phyloP scores from a whole-genome alignment of 148 eudicot species.

The Hydrangea macrophylla region DNA sequence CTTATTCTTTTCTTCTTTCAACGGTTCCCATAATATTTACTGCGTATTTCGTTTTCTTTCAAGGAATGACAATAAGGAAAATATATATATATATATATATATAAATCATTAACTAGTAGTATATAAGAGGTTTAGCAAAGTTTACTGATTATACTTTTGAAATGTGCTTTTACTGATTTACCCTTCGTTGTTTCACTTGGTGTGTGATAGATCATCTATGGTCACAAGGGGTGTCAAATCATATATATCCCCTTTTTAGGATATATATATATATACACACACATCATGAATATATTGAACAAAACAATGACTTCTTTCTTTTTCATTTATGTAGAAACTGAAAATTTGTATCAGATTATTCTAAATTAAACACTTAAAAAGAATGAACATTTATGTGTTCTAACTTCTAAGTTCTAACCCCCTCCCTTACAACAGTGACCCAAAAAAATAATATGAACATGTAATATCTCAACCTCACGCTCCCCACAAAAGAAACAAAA shows the following conservation, averaged over 20 bases:
- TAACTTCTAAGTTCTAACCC: conserved; percentile 5
- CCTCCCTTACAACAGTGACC: background rate
- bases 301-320: background rate
- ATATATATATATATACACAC: no score
- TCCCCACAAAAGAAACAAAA: background rate
- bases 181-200: no score
- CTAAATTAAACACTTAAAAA: conserved; percentile 23
- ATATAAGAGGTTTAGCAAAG: no score
- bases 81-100: no score
- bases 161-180: no score
- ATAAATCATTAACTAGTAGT: no score
- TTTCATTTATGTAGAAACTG: background rate
- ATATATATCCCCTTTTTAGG: no score
- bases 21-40: background rate
- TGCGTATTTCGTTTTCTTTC: background rate
- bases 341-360: conserved; percentile 20
- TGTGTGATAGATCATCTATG: no score
- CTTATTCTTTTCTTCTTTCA: background rate
- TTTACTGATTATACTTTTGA: no score
- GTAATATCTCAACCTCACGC: conserved; percentile 5
- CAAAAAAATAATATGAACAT: conserved; percentile 16
- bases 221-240: no score
- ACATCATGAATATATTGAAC: background rate
- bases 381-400: no score
- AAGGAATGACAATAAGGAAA: background rate